These are phyloP conservation scores for Euphrasia arctica DNA, from an alignment of 305 asterid species.

Conservation along the genomic window DNA sequence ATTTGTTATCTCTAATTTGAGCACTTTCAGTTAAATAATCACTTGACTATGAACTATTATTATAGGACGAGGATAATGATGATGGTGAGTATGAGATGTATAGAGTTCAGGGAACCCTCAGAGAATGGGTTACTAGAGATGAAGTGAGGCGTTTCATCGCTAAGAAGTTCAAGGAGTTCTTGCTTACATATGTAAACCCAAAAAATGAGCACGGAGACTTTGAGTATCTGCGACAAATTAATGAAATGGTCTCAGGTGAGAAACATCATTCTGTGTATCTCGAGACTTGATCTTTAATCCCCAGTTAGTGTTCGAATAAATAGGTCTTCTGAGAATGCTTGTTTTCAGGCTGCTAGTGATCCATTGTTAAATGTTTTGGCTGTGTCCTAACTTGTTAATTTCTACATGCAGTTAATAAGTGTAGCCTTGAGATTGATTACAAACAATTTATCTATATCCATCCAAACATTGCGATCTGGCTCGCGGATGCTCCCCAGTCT, in stretches of 20 bases:
- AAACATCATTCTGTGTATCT: slow-evolving; percentile 14
- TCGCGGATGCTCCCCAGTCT: slow-evolving; percentile 96
- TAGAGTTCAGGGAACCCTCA: slow-evolving; percentile 82
- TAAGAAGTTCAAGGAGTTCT: slow-evolving; percentile 82
- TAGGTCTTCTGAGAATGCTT: slow-evolving; percentile 17
- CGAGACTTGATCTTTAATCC: not conserved
- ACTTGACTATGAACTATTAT: slow-evolving; percentile 18
- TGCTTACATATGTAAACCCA: slow-evolving; percentile 78
- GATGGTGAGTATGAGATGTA: slow-evolving; percentile 85
- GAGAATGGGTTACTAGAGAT: slow-evolving; percentile 98
- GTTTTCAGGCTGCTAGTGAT: slow-evolving; percentile 12
- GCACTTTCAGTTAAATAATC: not conserved
- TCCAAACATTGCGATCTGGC: slow-evolving; percentile 98
- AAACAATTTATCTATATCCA: slow-evolving; percentile 77
- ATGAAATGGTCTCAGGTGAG: slow-evolving; percentile 92
- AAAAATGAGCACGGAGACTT: slow-evolving; percentile 75
- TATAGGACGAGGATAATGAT: slow-evolving; percentile 83
- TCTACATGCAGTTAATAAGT: slow-evolving; percentile 67
- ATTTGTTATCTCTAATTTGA: slow-evolving; percentile 14
- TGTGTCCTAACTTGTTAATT: slow-evolving; percentile 25
- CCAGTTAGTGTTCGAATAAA: not conserved
- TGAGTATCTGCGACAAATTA: slow-evolving; percentile 90
- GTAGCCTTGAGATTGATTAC: slow-evolving; percentile 93
- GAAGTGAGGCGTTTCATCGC: slow-evolving; percentile 96
- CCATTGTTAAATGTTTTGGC: not conserved